phyloP scores from a whole-genome alignment of 164 flowering plant genomes.

The Chimonanthus salicifolius region DNA sequence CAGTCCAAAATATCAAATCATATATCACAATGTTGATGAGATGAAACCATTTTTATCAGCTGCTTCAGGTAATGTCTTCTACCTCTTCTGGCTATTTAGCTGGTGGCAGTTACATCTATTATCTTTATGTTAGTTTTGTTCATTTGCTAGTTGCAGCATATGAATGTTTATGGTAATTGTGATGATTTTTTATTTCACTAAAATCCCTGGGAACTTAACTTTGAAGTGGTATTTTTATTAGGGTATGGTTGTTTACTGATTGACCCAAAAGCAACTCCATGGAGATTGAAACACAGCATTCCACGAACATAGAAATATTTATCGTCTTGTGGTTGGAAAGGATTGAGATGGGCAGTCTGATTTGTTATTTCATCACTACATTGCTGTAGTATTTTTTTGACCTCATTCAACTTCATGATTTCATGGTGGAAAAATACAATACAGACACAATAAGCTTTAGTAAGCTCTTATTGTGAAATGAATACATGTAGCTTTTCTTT shows the following conservation, averaged over 20 bases:
- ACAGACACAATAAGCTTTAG: too few species aligned
- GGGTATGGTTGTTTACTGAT: too few species aligned
- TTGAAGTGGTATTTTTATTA: too few species aligned
- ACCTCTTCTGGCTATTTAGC: background rate
- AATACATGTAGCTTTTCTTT: too few species aligned
- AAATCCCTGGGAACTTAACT: too few species aligned
- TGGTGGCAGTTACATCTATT: background rate
- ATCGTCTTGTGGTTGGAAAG: background rate
- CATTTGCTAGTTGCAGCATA: background rate
- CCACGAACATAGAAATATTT: background rate
- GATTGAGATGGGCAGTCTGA: background rate
- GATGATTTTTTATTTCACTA: too few species aligned
- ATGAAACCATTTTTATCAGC: constrained; percentile 25
- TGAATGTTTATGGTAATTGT: background rate
- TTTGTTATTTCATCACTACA: background rate
- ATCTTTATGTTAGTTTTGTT: background rate
- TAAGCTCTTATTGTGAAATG: too few species aligned
- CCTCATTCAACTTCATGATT: background rate
- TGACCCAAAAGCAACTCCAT: background rate
- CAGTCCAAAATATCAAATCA: constrained; percentile 56
- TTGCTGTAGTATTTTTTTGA: background rate
- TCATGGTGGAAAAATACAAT: too few species aligned
- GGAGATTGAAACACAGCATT: background rate
- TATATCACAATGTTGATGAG: constrained; percentile 40
- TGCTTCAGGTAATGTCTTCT: constrained; percentile 38